Evolutionary conservation across 164 flowering plant genomes (phyloP).

Genomic region (Santalum album): DNA sequence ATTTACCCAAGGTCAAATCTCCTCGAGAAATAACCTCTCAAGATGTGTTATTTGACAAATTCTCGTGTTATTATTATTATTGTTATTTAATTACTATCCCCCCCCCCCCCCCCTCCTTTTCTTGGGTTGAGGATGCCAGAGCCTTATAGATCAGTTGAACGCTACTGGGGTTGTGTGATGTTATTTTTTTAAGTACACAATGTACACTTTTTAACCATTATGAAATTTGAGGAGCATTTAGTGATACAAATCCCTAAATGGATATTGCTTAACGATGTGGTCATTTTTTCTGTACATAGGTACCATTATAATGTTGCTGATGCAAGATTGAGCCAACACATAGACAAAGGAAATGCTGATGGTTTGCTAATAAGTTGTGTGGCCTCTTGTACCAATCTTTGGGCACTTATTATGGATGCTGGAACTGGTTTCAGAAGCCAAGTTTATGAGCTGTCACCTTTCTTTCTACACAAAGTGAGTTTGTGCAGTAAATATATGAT

Average conservation of each 20-base stretch:
- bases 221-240: too few relatives aligned
- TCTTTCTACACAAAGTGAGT: conserved; percentile 68
- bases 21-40: too few relatives aligned
- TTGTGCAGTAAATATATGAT: neutral
- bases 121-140: too few relatives aligned
- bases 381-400: conserved; percentile 75
- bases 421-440: conserved; percentile 75
- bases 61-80: too few relatives aligned
- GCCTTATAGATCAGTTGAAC: too few relatives aligned
- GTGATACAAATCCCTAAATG: neutral
- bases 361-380: conserved; percentile 79
- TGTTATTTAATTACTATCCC: too few relatives aligned
- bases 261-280: conserved; percentile 1
- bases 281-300: conserved; percentile 23
- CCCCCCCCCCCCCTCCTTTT: too few relatives aligned
- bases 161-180: too few relatives aligned
- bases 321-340: conserved; percentile 67
- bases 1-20: too few relatives aligned
- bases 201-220: too few relatives aligned
- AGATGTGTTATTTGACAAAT: too few relatives aligned
- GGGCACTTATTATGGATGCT: conserved; percentile 96
- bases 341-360: conserved; percentile 77
- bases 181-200: too few relatives aligned
- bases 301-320: conserved; percentile 89
- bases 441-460: conserved; percentile 69